Conservation (phyloP, 23 red algal genomes). For the Gracilariopsis chorda region DNA sequence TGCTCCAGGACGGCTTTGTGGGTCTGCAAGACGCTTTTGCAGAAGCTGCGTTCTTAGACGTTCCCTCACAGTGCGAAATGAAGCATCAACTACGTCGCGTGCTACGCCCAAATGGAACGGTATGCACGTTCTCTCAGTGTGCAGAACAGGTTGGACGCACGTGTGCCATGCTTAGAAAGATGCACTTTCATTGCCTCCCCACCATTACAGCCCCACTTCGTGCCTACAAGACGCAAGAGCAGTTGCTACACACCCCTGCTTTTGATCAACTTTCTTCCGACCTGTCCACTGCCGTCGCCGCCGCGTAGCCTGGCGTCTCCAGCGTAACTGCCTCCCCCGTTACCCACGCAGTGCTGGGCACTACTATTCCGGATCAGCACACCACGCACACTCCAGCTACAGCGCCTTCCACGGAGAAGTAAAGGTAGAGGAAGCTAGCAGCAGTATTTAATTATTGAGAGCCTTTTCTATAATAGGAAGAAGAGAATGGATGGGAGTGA, state of each 20-base stretch:
- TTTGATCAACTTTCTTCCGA: neutral
- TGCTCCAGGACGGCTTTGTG: constrained; percentile 44
- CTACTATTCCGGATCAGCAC: too few relatives aligned
- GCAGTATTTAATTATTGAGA: too few relatives aligned
- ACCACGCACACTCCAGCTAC: too few relatives aligned
- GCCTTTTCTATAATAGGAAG: too few relatives aligned
- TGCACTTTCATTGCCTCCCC: constrained; percentile 6
- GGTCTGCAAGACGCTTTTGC: constrained; percentile 28
- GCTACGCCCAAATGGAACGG: constrained; percentile 55
- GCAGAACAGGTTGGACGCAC: constrained; percentile 86
- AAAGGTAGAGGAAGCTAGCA: too few relatives aligned
- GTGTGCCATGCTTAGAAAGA: neutral
- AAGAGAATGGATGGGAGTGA: too few relatives aligned
- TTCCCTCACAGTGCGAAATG: constrained; percentile 74
- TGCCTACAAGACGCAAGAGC: constrained; percentile 20
- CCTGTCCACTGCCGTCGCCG: neutral
- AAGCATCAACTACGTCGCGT: constrained; percentile 10
- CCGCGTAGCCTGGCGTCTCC: too few relatives aligned
- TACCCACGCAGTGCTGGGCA: too few relatives aligned
- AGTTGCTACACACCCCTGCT: constrained; percentile 27
- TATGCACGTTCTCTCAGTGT: constrained; percentile 84
- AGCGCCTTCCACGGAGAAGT: too few relatives aligned
- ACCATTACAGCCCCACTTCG: constrained; percentile 55
- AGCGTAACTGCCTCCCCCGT: too few relatives aligned
- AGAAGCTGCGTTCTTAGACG: constrained; percentile 88